Percentiles rank a stretch among this genome's conserved stretches.
Conservation (phyloP, 73 alveolate species). For the Tetrahymena thermophila region DNA sequence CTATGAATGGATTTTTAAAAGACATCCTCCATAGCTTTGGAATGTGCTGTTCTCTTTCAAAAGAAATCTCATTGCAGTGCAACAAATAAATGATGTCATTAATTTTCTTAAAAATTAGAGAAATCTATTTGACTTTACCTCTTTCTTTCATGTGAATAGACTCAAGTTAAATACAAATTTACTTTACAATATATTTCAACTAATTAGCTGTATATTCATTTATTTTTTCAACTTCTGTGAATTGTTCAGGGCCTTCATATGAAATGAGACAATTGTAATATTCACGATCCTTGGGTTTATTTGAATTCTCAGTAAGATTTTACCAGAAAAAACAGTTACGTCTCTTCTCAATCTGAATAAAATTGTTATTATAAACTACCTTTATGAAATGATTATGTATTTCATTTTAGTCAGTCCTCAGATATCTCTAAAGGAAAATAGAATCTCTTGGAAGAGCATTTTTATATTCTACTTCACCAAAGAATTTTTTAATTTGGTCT, state of each 20-base stretch:
- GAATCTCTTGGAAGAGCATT: not conserved
- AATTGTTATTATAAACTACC: not conserved
- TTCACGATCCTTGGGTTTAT: not conserved
- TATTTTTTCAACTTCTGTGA: not conserved
- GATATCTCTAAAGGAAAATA: not conserved
- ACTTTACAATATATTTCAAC: not conserved
- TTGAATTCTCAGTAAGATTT: not conserved
- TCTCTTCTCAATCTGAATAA: not conserved
- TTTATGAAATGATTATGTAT: not conserved
- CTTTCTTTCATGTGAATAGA: not conserved
- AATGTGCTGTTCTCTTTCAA: not conserved
- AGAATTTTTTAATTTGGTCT: not conserved
- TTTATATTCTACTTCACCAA: not conserved
- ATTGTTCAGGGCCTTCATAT: not conserved
- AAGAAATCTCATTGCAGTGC: not conserved
- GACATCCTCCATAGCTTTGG: not conserved
- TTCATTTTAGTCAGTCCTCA: not conserved
- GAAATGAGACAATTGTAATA: not conserved
- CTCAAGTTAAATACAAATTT: not conserved
- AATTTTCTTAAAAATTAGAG: not conserved
- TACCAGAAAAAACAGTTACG: not conserved
- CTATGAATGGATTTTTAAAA: not conserved
- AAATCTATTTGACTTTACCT: not conserved
- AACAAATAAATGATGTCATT: not conserved
- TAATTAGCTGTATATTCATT: not conserved